Conservation (phyloP, 345 rosid species). For the Eucalyptus fibrosa region DNA sequence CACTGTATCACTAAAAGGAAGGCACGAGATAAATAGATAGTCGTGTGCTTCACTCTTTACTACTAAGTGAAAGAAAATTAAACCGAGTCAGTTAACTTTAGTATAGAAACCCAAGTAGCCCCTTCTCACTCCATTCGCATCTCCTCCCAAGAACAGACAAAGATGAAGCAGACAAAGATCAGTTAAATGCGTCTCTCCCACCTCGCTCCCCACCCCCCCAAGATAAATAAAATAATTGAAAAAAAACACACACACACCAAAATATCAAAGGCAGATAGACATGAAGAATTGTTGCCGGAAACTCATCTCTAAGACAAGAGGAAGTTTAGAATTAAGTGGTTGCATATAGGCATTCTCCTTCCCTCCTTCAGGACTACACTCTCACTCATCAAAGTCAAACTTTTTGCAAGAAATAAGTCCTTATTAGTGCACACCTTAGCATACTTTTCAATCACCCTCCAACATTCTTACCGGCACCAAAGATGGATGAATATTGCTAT, state of each 20-base stretch:
- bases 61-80: background rate
- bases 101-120: background rate
- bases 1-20: background rate
- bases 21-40: background rate
- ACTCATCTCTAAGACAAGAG: background rate
- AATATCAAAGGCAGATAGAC: background rate
- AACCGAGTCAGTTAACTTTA: background rate
- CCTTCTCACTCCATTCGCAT: background rate
- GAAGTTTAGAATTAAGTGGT: background rate
- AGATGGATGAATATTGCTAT: background rate
- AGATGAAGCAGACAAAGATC: background rate
- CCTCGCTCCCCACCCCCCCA: background rate
- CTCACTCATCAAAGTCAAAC: background rate
- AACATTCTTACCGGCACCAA: background rate
- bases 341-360: background rate
- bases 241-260: background rate
- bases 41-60: background rate
- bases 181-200: background rate
- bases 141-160: background rate
- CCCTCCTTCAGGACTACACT: background rate
- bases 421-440: background rate
- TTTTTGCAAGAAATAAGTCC: background rate
- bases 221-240: background rate
- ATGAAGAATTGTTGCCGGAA: background rate
- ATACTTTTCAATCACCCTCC: background rate